Conservation (phyloP, 1,284 basidiomycete species). For the Ceratobasidium sp. region DNA sequence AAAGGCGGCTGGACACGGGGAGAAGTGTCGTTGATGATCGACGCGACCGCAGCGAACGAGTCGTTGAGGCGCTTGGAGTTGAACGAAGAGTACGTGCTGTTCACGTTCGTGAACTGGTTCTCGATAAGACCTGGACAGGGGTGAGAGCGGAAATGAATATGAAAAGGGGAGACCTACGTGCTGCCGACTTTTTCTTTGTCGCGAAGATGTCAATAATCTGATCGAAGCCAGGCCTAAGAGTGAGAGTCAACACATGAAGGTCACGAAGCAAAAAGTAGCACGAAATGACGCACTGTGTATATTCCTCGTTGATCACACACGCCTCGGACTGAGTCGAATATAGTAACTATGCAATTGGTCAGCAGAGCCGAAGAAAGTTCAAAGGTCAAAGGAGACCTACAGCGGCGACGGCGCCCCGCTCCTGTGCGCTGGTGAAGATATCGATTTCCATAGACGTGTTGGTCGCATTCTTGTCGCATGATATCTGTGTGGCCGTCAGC, state of each 20-base stretch:
- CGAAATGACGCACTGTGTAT: conserved; percentile 54
- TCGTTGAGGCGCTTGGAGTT: conserved; percentile 68
- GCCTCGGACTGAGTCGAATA: conserved; percentile 76
- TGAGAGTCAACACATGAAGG: background rate
- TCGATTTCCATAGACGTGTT: conserved; percentile 67
- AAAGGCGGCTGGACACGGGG: conserved; percentile 58
- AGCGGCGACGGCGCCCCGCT: conserved; percentile 80
- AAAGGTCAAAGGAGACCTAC: conserved; percentile 57
- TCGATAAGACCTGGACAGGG: conserved; percentile 61
- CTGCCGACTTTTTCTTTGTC: conserved; percentile 61
- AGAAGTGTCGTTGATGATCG: conserved; percentile 57
- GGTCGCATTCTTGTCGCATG: conserved; percentile 81
- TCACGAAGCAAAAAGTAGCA: background rate
- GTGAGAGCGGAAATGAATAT: conserved; percentile 41
- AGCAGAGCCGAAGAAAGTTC: background rate
- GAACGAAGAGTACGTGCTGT: conserved; percentile 66
- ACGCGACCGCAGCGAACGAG: conserved; percentile 62
- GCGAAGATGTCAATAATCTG: conserved; percentile 84
- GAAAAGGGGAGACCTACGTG: conserved; percentile 54
- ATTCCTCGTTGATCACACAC: conserved; percentile 79
- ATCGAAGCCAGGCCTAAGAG: conserved; percentile 66
- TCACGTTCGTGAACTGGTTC: conserved; percentile 67
- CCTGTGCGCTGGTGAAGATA: conserved; percentile 81
- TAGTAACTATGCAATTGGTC: conserved; percentile 64
- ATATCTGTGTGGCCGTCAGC: conserved; percentile 56